Conservation (phyloP, 192 early-diverging fungal species). For the Oehlia diaphana region DNA sequence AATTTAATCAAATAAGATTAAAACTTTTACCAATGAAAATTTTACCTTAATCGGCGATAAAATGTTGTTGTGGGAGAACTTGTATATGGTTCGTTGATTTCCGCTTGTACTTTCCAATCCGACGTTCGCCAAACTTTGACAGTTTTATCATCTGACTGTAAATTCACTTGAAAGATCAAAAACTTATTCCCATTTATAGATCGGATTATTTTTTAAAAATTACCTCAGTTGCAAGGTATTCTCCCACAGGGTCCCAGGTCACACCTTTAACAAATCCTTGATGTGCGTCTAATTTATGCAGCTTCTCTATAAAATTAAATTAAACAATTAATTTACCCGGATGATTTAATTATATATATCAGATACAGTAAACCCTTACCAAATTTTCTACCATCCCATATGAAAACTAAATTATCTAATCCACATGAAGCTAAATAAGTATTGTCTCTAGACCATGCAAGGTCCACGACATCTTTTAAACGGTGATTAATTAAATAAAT, state of each 20-base stretch:
- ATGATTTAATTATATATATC: background rate
- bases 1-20: background rate
- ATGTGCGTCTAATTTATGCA: conserved; percentile 70
- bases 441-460: conserved; percentile 91
- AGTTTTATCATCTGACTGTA: conserved; percentile 85
- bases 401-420: conserved; percentile 76
- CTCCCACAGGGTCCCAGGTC: conserved; percentile 93
- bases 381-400: conserved; percentile 88
- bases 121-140: conserved; percentile 83
- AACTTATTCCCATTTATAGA: background rate
- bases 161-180: background rate
- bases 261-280: conserved; percentile 94
- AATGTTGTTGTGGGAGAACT: conserved; percentile 86
- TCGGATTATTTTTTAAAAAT: background rate
- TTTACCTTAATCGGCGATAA: conserved; percentile 80
- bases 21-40: background rate
- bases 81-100: conserved; percentile 71
- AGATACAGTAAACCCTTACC: conserved; percentile 40
- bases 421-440: conserved; percentile 88
- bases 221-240: conserved; percentile 90
- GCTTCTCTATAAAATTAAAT: conserved; percentile 41
- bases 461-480: conserved; percentile 78
- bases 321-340: background rate
- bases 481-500: background rate
- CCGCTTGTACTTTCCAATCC: conserved; percentile 82